Evolutionary conservation across 805 yeast species (phyloP).

Genomic region (Danielozyma ontarioensis): DNA sequence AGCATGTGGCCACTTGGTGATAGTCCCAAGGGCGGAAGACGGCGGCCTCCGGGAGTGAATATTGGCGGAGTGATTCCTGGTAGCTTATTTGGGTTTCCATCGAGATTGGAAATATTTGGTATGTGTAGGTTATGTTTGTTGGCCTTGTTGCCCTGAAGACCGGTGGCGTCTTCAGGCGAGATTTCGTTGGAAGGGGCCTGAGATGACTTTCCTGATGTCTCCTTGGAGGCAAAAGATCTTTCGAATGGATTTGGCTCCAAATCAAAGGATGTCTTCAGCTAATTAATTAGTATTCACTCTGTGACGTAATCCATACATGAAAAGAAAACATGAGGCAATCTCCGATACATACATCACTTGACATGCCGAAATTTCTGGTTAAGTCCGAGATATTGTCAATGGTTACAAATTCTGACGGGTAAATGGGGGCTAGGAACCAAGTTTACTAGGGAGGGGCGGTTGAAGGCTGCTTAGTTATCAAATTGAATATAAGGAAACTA

Average conservation of each 20-base stretch:
- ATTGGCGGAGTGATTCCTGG: constrained; percentile 44
- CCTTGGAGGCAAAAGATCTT: constrained; percentile 79
- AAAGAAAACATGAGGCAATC: neutral
- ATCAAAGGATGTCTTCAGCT: constrained; percentile 51
- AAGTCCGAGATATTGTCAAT: too few species aligned
- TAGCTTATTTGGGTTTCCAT: constrained; percentile 16
- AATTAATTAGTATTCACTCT: constrained; percentile 16
- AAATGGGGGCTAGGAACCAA: too few species aligned
- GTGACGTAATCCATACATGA: constrained; percentile 11
- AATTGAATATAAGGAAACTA: too few species aligned
- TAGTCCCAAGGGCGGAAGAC: constrained; percentile 48
- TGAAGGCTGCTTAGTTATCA: too few species aligned
- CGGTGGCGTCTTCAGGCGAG: constrained; percentile 1
- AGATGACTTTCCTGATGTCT: constrained; percentile 8
- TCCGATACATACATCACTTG: constrained; percentile 16
- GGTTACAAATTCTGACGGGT: too few species aligned
- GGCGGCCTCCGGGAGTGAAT: constrained; percentile 56
- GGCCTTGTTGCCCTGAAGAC: constrained; percentile 2
- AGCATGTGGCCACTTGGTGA: constrained; percentile 40
- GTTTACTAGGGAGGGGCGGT: too few species aligned
- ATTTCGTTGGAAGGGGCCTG: neutral
- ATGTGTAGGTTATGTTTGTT: constrained; percentile 33
- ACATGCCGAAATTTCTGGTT: constrained; percentile 12
- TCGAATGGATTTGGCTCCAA: constrained; percentile 95
- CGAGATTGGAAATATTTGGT: constrained; percentile 26